Base-by-base conservation (phyloP, 2,329 filamentous ascomycete genomes). In the Penicillium sp. region DNA sequence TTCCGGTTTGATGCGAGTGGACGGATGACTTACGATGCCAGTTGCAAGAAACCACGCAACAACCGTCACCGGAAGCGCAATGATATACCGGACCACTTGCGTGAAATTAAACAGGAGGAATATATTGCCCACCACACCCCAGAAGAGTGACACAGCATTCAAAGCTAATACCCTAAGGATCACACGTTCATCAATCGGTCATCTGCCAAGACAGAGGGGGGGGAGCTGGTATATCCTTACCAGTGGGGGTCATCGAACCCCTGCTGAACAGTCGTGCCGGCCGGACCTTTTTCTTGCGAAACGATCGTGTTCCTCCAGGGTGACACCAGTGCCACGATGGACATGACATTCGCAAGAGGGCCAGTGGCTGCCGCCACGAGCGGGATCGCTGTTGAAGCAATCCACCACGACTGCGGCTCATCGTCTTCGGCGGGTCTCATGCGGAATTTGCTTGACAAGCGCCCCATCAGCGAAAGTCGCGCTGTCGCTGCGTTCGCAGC, bases 51-150 rank as follows among this genome's bases (percentile, higher is more conserved):
- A 80, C 89, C 90, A 96, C 50, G 88, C 79, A 6, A 86, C 66
- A 50, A 96, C 95, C 1, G 89, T 94, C 24, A 88, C 76, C 1
- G 90, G 90, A 50, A 95, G 79, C 1, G 90, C 88, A 35, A 95
- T 75, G 13, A 84, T 83, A 64, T 95, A 95, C 43, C 88, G 81
- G 5, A 95, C 78, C 5, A 83, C 77, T 48, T 82, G 80, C 0
- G 89, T 87, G 77, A 96, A 95, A 69, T 95, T 95, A 56, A 93
- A 79, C 1, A 96, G 76, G 1, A 96, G 76, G 52, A 89, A 90
- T 1, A 88, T 54, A 59, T 96, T 96, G 6, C 90, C 87, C 1
- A 84, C 66, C 29, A 95, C 73, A 12, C 90, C 90, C 50, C 88
- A 80, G 13, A 73, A 80, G 4, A 96, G 76, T 52, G 91, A 90